Evolutionary conservation across 2,329 filamentous ascomycete species (phyloP).

Genomic region (Eutypa lata): DNA sequence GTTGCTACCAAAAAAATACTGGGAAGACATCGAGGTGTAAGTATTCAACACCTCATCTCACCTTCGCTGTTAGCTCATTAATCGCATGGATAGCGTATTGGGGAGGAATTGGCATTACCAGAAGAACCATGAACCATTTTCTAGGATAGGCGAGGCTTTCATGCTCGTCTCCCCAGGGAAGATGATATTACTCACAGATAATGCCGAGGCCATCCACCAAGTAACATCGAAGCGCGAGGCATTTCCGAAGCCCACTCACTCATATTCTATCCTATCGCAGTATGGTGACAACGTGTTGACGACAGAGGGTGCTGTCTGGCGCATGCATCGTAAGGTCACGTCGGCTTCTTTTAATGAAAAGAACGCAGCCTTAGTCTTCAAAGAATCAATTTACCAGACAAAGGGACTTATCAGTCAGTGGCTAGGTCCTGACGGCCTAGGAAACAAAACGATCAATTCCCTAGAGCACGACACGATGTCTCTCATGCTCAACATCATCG

Average conservation of each 20-base stretch:
- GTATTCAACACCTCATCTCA: slow-evolving; percentile 20
- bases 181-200: slow-evolving; percentile 54
- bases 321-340: slow-evolving; percentile 68
- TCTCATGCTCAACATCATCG: slow-evolving; percentile 53
- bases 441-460: slow-evolving; percentile 49
- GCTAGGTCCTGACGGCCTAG: slow-evolving; percentile 40
- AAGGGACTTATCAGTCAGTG: slow-evolving; percentile 58
- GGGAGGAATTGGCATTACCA: slow-evolving; percentile 59
- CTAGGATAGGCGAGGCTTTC: slow-evolving; percentile 60
- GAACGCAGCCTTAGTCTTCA: slow-evolving; percentile 67
- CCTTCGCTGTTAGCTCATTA: background rate
- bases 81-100: slow-evolving; percentile 42
- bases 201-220: slow-evolving; percentile 63
- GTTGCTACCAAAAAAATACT: slow-evolving; percentile 51
- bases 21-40: slow-evolving; percentile 59
- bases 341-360: slow-evolving; percentile 73
- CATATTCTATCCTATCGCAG: slow-evolving; percentile 58
- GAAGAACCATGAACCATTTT: slow-evolving; percentile 55
- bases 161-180: slow-evolving; percentile 58
- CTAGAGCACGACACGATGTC: slow-evolving; percentile 64
- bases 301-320: slow-evolving; percentile 68
- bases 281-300: slow-evolving; percentile 72
- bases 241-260: slow-evolving; percentile 65
- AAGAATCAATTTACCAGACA: slow-evolving; percentile 61
- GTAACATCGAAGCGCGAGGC: slow-evolving; percentile 64